Evolutionary conservation across 2,329 filamentous ascomycete genomes (phyloP), one percentile per base, ranked within the genome.

Genomic region (Orbilia brochopaga): DNA sequence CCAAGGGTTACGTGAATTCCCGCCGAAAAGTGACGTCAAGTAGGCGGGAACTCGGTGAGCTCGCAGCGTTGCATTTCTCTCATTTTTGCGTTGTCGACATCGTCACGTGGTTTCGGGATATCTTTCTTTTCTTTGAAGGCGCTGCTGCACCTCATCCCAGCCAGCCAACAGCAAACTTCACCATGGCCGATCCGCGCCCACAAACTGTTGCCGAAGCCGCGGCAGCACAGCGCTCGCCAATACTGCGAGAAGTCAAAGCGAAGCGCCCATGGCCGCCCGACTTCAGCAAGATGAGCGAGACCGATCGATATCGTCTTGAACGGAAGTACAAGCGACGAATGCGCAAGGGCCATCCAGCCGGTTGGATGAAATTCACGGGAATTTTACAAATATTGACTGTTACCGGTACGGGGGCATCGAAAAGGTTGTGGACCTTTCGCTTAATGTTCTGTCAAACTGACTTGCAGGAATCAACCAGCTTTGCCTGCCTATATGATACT

Each of bases 331-430:
- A 63, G 35, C 51, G 69, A 32, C 35, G 69, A 5, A 19, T 65
- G 6, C 40, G 69, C 2, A 57, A 54, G 8, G 57, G 48, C 7
- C 46, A 67, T 37, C 56, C 69, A 13, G 51, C 53, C 3, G 42
- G 17, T 17, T 73, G 69, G 69, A 73, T 73, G 69, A 73, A 62
- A 40, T 66, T 67, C 32, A 73, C 69, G 10, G 69, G 69, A 10
- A 46, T 62, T 15, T 17, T 73, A 21, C 69, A 73, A 44, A 44
- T 73, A 23, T 37, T 67, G 15, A 73, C 69, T 6, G 21, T 73
- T 7, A 73, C 69, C 1, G 69, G 63, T 67, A 53, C 35, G 46
- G 52, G n/a, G 5, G n/a, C 21, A 3, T 13, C 6, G 8, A 17
- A 4, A 51, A 30, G n/a, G 19, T 17, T 11, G 13, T 15, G n/a